A percentile compares a stretch with the other conserved stretches of the same genome.
Conservation (phyloP, 1,284 basidiomycete species). For the Ustanciosporium gigantosporum region DNA sequence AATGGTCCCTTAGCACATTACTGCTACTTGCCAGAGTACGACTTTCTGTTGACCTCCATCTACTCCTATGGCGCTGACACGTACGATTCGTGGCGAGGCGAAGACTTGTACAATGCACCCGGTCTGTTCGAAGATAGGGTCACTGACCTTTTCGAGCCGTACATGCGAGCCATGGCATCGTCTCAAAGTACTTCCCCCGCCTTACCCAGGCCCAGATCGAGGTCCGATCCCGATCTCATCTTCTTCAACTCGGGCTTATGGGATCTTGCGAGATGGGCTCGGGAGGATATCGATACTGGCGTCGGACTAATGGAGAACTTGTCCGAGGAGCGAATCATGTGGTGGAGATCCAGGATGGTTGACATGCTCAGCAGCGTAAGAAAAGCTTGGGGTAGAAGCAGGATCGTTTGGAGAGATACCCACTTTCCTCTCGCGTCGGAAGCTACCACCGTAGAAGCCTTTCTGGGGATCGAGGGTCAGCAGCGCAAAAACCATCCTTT, state of each 20-base stretch:
- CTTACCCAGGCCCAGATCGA: constrained; percentile 39
- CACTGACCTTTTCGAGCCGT: constrained; percentile 55
- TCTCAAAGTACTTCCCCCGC: constrained; percentile 11
- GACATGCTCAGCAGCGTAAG: constrained; percentile 48
- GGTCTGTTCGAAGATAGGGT: constrained; percentile 61
- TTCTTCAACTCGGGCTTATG: constrained; percentile 60
- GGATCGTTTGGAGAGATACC: constrained; percentile 50
- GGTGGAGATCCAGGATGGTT: constrained; percentile 58
- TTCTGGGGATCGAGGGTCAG: constrained; percentile 35
- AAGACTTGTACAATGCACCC: constrained; percentile 59
- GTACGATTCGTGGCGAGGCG: constrained; percentile 56
- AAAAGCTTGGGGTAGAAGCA: constrained; percentile 10
- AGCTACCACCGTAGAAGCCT: constrained; percentile 44
- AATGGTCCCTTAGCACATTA: constrained; percentile 60
- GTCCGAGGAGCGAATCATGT: constrained; percentile 54
- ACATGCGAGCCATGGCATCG: constrained; percentile 37
- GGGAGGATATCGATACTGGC: constrained; percentile 54
- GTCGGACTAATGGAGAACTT: constrained; percentile 51
- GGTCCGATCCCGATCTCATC: constrained; percentile 58
- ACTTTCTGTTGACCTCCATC: constrained; percentile 61
- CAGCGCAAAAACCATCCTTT: constrained; percentile 46
- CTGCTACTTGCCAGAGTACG: constrained; percentile 61
- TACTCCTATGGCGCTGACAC: constrained; percentile 62
- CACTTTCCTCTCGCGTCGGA: constrained; percentile 33
- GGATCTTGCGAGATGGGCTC: constrained; percentile 62